Conservation (phyloP, 495 filamentous ascomycete genomes). For the Polyplosphaeria fusca region DNA sequence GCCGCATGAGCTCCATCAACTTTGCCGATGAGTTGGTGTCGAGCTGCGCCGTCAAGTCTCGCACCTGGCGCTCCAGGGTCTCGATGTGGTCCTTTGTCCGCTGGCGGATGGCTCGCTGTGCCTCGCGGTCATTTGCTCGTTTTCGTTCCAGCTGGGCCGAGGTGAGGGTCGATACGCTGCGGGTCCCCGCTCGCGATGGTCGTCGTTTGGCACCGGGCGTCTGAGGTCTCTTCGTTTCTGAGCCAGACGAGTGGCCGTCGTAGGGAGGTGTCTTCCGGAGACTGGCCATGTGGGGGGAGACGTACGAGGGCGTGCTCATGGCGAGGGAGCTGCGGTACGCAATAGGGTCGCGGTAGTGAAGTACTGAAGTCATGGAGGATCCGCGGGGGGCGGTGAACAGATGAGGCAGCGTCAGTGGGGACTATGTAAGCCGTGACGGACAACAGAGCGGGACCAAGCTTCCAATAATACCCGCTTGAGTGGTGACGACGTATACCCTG, state of each 20-base stretch:
- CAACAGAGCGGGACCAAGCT: slow-evolving; percentile 3
- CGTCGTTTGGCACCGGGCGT: slow-evolving; percentile 36
- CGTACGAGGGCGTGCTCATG: slow-evolving; percentile 28
- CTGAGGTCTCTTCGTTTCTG: slow-evolving; percentile 35
- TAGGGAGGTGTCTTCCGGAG: slow-evolving; percentile 30
- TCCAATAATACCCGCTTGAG: slow-evolving; percentile 4
- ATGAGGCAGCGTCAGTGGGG: slow-evolving; percentile 13
- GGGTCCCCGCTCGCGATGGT: slow-evolving; percentile 54
- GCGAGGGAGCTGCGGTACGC: slow-evolving; percentile 18
- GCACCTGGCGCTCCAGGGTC: slow-evolving; percentile 65
- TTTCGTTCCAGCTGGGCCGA: slow-evolving; percentile 65
- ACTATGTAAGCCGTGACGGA: slow-evolving; percentile 19
- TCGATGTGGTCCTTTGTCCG: slow-evolving; percentile 81
- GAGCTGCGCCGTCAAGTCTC: slow-evolving; percentile 52
- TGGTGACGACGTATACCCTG: background rate
- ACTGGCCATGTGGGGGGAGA: slow-evolving; percentile 20
- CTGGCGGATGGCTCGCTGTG: slow-evolving; percentile 80
- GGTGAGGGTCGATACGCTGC: slow-evolving; percentile 58
- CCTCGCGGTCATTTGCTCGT: slow-evolving; percentile 83
- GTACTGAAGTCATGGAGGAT: slow-evolving; percentile 36
- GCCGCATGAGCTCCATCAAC: slow-evolving; percentile 49
- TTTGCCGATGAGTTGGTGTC: slow-evolving; percentile 42
- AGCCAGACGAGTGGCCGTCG: slow-evolving; percentile 40
- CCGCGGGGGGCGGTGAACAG: slow-evolving; percentile 23
- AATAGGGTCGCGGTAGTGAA: slow-evolving; percentile 27